Percentiles rank a stretch among this genome's conserved stretches.
Evolutionary conservation across 192 early-diverging fungal species (phyloP).

Genomic region (Cetraspora pellucida): DNA sequence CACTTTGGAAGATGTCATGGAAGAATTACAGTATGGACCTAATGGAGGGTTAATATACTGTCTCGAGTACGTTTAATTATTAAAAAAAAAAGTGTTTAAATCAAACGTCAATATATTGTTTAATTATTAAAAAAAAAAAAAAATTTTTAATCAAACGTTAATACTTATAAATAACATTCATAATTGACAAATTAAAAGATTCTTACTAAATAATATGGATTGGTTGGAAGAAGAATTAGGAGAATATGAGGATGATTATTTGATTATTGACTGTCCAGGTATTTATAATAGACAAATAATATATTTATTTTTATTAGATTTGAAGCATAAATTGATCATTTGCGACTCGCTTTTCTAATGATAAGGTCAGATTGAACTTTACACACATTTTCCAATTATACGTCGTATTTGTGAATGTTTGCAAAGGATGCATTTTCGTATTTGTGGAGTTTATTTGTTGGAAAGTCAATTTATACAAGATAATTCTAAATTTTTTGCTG

Average conservation of each 20-base stretch:
- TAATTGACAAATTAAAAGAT: conserved; percentile 42
- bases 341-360: background rate
- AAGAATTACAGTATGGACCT: conserved; percentile 95
- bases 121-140: no score
- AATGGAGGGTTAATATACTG: conserved; percentile 98
- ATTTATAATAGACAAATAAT: background rate
- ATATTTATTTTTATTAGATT: background rate
- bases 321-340: background rate
- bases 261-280: conserved; percentile 95
- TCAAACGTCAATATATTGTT: no score
- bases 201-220: conserved; percentile 92
- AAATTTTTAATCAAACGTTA: no score
- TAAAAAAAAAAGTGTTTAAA: no score
- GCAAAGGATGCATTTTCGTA: conserved; percentile 72
- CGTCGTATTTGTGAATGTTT: conserved; percentile 72
- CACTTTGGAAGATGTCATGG: conserved; percentile 97
- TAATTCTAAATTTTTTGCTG: conserved; percentile 94
- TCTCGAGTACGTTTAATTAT: conserved; percentile 68
- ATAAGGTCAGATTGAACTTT: conserved; percentile 94
- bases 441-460: conserved; percentile 92
- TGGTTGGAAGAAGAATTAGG: conserved; percentile 95
- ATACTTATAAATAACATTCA: background rate
- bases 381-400: conserved; percentile 98
- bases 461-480: conserved; percentile 97
- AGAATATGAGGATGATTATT: conserved; percentile 91